Base-by-base conservation (phyloP, 208 protist species). In the Novymonas esmeraldas region DNA sequence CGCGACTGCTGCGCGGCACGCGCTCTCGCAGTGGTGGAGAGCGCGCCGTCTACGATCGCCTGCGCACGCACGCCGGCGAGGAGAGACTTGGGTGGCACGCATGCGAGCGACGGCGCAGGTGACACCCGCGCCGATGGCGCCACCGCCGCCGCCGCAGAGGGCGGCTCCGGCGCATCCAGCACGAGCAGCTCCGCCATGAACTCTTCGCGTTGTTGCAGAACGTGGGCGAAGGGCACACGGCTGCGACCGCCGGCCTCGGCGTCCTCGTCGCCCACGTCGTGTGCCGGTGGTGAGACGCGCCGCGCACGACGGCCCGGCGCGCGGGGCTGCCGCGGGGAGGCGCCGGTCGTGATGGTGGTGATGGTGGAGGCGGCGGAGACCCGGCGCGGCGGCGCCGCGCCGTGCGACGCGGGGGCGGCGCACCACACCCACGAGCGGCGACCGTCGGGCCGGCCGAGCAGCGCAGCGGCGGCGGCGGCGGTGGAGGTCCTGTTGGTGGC, bases 171-270 rank as follows among this genome's bases (percentile, higher is more conserved):
- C 41, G 11, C 3, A 20, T 76, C 70, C 26, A 68, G 56, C 18
- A n/a, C 55, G 29, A 65, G 62, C 48, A 76, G 56, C 39, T 63
- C 62, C 14, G 18, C 2, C 54, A 70, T 51, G 24, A 76, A 48
- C 3, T 69, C 70, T 20, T 76, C 70, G n/a, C 70, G 61, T 45
- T 64, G 62, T 31, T 68, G 62, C 1, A 76, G 56, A 34, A 76
- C n/a, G n/a, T 62, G 36, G 5, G 70, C 70, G 5, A 76, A 76
- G n/a, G 70, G 70, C 0, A 76, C 34, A 3, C 13, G 13, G 29
- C 29, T 69, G 45, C 26, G 39, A 31, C 54, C 54, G 16, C n/a
- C 34, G 34, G 22, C 11, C 13, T n/a, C 34, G 20, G 29, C 34
- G 16, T 29, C 33, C 22, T 14, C 20, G 22, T 59, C 34, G 20